These are phyloP conservation scores for Ehretia macrophylla DNA, from an alignment of 257 asterid species.

Conservation along the genomic window DNA sequence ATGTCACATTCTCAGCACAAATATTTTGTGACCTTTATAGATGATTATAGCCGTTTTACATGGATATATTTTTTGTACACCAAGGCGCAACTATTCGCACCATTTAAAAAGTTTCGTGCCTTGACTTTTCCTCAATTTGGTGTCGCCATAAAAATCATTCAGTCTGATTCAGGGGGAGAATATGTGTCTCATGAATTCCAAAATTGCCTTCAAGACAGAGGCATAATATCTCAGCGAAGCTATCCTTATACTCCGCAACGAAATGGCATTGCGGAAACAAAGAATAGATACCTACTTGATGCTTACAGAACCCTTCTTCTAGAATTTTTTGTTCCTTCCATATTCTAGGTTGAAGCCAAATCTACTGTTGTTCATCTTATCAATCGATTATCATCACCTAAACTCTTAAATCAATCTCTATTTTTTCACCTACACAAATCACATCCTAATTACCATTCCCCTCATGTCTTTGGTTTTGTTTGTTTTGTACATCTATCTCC, in stretches of 20 bases:
- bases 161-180: not conserved
- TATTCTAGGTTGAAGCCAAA: not conserved
- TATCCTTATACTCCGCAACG: not conserved
- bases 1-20: not conserved
- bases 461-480: not conserved
- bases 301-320: not conserved
- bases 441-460: not conserved
- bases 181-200: constrained; percentile 3
- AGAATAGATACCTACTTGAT: not conserved
- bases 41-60: not conserved
- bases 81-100: not conserved
- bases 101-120: not conserved
- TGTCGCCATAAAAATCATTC: not conserved
- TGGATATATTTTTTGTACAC: too few species aligned
- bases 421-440: not conserved
- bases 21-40: constrained; percentile 1
- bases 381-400: not conserved
- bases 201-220: not conserved
- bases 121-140: not conserved
- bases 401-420: not conserved
- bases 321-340: not conserved
- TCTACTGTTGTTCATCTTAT: not conserved
- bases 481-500: not conserved
- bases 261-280: not conserved
- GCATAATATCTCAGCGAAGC: not conserved